Conservation (phyloP, 257 asterid species). For the Apocynum venetum region DNA sequence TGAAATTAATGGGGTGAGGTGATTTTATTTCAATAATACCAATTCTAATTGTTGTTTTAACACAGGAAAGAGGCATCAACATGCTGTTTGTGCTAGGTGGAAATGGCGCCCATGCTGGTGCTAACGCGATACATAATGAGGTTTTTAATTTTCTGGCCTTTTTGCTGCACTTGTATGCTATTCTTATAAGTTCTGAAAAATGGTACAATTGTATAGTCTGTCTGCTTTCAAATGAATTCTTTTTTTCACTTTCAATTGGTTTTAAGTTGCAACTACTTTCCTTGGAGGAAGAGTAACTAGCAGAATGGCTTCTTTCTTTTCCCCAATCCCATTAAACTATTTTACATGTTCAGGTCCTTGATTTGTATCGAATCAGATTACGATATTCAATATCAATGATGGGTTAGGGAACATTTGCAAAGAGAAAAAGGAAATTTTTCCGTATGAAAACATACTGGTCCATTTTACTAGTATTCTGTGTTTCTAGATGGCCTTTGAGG, state of each 20-base stretch:
- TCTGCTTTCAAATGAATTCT: background rate
- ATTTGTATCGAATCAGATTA: too few relatives aligned
- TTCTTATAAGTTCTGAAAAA: background rate
- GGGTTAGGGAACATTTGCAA: too few relatives aligned
- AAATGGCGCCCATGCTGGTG: constrained; percentile 99
- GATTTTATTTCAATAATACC: constrained; percentile 13
- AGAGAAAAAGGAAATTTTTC: too few relatives aligned
- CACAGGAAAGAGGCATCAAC: constrained; percentile 88
- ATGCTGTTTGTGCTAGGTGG: constrained; percentile 98
- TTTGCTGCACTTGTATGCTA: constrained; percentile 6
- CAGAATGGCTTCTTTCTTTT: too few relatives aligned
- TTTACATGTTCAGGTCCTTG: too few relatives aligned
- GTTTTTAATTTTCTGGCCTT: constrained; percentile 32
- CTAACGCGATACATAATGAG: constrained; percentile 94
- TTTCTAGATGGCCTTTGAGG: background rate
- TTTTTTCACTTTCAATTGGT: background rate
- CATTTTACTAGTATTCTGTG: too few relatives aligned
- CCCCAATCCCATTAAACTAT: too few relatives aligned
- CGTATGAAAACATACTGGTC: too few relatives aligned
- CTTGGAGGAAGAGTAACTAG: too few relatives aligned
- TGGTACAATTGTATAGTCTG: background rate
- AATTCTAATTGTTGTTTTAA: constrained; percentile 17
- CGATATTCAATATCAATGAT: too few relatives aligned
- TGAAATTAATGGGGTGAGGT: background rate
- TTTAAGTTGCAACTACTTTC: too few relatives aligned